Base-by-base conservation (phyloP, 1,284 basidiomycete genomes). In the Heterobasidion parviporum region DNA sequence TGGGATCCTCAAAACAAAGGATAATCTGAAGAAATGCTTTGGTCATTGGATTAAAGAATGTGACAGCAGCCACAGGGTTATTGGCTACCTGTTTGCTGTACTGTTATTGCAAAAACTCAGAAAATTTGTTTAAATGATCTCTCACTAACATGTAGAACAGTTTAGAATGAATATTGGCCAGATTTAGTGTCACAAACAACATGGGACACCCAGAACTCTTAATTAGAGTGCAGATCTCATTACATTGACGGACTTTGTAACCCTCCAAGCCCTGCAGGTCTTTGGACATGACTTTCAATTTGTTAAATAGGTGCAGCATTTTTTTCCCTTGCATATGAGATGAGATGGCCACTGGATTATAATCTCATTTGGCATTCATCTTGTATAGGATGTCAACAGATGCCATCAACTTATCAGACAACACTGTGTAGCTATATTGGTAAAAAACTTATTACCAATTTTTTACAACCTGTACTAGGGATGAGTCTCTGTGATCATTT, bases 111-210 rank as follows among this genome's bases (percentile, higher is more conserved):
- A 14, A 54, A 26, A 61, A n/a, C 6, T 47, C 10, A 32, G 6
- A 8, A 9, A 49, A 57, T 44, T 38, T 5, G 5, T 53, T 52
- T 9, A 54, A 43, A n/a, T 58, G 58, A 1, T 49, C 36, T 6
- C 52, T 44, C 20, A 33, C 36, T 1, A 54, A 32, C 7, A 67
- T 55, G 1, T 54, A 46, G 3, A 57, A 12, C 14, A 66, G 14
- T 2, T 56, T 57, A 49, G 61, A 57, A 16, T 59, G 54, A 0
- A 62, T 33, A 41, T 68, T 65, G 6, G 60, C 59, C 2, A 66
- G 64, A 56, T 68, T 67, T 14, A 67, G 16, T 0, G 64, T 68
- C 0, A 68, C 43, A 47, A 62, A 68, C n/a, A 67, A 57, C 9
- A 60, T 62, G 0, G 66, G 68, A 6, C 61, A 44, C 0, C 66